Evolutionary conservation across 768 basidiomycete genomes (phyloP).

Genomic region (Hericium coralloides): DNA sequence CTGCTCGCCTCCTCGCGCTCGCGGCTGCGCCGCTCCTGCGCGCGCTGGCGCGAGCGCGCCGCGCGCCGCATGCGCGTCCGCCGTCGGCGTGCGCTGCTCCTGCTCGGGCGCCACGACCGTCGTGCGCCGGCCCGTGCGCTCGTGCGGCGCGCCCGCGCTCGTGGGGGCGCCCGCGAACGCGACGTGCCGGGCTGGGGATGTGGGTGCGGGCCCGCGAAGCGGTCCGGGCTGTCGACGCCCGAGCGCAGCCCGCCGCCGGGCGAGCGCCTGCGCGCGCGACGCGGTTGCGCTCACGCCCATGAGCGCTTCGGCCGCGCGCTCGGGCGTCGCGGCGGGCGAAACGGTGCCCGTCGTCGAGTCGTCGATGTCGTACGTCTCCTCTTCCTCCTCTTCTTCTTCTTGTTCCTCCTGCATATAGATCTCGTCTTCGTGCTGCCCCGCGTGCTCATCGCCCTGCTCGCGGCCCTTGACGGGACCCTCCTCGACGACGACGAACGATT

Average conservation of each 20-base stretch:
- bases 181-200: conserved; percentile 3
- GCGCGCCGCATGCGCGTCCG: conserved; percentile 15
- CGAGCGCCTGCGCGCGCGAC: neutral
- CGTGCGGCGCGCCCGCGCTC: neutral
- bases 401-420: conserved; percentile 34
- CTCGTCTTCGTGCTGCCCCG: conserved; percentile 30
- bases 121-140: neutral
- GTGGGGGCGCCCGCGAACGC: neutral
- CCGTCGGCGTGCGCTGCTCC: conserved; percentile 8
- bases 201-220: conserved; percentile 4
- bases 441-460: conserved; percentile 33
- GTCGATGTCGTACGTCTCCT: conserved; percentile 89
- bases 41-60: conserved; percentile 15
- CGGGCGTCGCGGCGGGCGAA: conserved; percentile 2
- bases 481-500: conserved; percentile 97
- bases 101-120: neutral
- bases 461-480: conserved; percentile 50
- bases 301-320: conserved; percentile 11
- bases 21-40: conserved; percentile 14
- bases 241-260: conserved; percentile 9
- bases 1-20: conserved; percentile 18
- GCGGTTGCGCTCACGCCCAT: conserved; percentile 7
- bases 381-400: conserved; percentile 42
- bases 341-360: conserved; percentile 43
- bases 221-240: conserved; percentile 12